phyloP scores from a whole-genome alignment of 352 stramenopile species.

The Phytophthora nicotianae region DNA sequence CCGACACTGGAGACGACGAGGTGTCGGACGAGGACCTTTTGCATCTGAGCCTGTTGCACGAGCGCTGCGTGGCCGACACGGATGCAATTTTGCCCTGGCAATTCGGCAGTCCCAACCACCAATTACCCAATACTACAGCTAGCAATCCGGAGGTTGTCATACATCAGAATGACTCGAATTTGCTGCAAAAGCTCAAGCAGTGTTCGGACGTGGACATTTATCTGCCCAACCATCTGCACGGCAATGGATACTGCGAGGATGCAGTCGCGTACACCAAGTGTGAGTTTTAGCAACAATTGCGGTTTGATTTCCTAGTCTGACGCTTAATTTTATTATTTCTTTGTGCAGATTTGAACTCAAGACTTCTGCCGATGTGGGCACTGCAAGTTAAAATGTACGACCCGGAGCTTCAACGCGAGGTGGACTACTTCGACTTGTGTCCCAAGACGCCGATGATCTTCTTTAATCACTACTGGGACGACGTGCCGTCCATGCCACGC shows the following conservation, averaged over 20 bases:
- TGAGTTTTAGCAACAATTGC: conserved; percentile 28
- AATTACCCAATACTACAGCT: conserved; percentile 26
- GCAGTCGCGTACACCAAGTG: conserved; percentile 66
- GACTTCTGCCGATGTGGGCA: background rate
- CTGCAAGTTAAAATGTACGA: conserved; percentile 22
- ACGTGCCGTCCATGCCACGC: background rate
- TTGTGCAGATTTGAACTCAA: background rate
- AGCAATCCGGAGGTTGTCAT: conserved; percentile 45
- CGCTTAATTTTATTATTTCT: background rate
- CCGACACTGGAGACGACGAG: conserved; percentile 3
- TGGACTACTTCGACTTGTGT: background rate
- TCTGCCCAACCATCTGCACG: conserved; percentile 47
- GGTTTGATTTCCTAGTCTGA: conserved; percentile 25
- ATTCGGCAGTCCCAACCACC: conserved; percentile 23
- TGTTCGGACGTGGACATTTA: conserved; percentile 75
- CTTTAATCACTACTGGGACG: background rate
- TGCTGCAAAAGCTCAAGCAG: conserved; percentile 53
- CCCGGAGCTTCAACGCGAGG: background rate
- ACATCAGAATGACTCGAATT: conserved; percentile 37
- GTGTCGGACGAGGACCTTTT: conserved; percentile 32
- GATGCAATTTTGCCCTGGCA: conserved; percentile 42
- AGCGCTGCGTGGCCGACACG: conserved; percentile 36
- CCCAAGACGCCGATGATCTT: background rate
- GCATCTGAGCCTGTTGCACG: conserved; percentile 43
- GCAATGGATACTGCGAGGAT: conserved; percentile 76